Conservation (phyloP, 1,139 yeast species). For the Debaryomycetaceae sp. region DNA sequence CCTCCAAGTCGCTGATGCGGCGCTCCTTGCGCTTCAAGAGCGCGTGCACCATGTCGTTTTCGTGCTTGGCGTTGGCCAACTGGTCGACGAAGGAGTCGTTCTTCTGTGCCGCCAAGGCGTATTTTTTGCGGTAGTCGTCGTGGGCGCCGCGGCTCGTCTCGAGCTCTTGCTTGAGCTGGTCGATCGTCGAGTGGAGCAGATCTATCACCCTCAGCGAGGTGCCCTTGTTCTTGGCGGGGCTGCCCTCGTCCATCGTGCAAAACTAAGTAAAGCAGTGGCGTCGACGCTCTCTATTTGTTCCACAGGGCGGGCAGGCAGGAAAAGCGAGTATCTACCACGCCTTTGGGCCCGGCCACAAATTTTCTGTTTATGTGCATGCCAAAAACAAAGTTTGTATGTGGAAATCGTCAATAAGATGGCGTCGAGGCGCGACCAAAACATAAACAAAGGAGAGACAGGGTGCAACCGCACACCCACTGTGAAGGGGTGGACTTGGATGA, state of each 20-base stretch:
- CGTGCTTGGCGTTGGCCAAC: conserved; percentile 65
- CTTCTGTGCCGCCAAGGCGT: conserved; percentile 41
- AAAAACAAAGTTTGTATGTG: too few species aligned
- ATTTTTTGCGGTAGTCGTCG: conserved; percentile 45
- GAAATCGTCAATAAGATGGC: too few species aligned
- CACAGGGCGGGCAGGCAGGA: too few species aligned
- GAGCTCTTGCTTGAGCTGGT: conserved; percentile 48
- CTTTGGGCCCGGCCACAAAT: too few species aligned
- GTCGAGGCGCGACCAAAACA: too few species aligned
- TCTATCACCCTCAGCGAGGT: conserved; percentile 54
- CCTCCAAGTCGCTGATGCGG: conserved; percentile 57
- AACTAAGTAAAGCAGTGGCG: conserved; percentile 6
- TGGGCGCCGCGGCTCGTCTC: conserved; percentile 35
- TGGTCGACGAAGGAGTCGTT: conserved; percentile 63
- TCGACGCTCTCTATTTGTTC: conserved; percentile 5
- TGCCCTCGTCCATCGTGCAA: conserved; percentile 3
- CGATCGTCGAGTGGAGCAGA: conserved; percentile 50
- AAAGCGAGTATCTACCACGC: too few species aligned
- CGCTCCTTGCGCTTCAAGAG: conserved; percentile 61
- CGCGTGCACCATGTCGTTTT: conserved; percentile 63
- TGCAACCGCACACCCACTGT: too few species aligned
- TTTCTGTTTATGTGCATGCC: too few species aligned
- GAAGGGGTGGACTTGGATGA: too few species aligned
- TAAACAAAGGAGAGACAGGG: too few species aligned
- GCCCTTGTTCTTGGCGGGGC: conserved; percentile 20